phyloP scores from a whole-genome alignment of 345 rosid genomes.

The Gossypium australe region DNA sequence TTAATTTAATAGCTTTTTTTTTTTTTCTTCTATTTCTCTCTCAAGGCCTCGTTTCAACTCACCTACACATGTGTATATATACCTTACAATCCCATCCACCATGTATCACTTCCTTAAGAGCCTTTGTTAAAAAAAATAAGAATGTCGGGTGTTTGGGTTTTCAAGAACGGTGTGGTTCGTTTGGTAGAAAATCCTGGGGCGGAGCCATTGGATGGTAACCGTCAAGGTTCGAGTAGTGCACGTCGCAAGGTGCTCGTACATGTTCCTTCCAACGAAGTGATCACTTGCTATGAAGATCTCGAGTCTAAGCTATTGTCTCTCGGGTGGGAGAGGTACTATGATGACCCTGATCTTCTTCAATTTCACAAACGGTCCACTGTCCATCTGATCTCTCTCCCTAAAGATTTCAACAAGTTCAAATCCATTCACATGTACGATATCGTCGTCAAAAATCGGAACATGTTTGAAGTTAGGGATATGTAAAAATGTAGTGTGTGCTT shows the following conservation, averaged over 20 bases:
- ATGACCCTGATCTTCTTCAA: constrained; percentile 63
- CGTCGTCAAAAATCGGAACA: constrained; percentile 65
- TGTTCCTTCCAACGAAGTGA: constrained; percentile 53
- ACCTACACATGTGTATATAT: constrained; percentile 21
- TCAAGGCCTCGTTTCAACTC: background rate
- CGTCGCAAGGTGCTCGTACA: constrained; percentile 47
- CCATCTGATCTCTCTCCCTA: constrained; percentile 72
- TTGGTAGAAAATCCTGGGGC: constrained; percentile 55
- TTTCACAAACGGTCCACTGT: constrained; percentile 59
- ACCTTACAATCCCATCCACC: constrained; percentile 12
- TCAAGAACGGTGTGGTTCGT: constrained; percentile 62
- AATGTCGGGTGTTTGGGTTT: constrained; percentile 88
- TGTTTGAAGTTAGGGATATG: constrained; percentile 60
- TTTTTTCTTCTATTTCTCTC: background rate
- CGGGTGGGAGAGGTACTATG: constrained; percentile 83
- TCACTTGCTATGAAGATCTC: constrained; percentile 54
- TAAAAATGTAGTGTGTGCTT: background rate
- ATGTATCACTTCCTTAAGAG: constrained; percentile 3
- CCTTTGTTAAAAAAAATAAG: background rate
- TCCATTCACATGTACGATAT: constrained; percentile 81
- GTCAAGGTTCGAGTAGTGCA: constrained; percentile 14
- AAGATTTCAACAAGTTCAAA: constrained; percentile 59
- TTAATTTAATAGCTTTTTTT: background rate
- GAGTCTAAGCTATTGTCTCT: constrained; percentile 45
- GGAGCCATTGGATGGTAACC: constrained; percentile 32